Base-by-base conservation (phyloP, 2,329 filamentous ascomycete genomes). In the Aspergillus alliaceus region DNA sequence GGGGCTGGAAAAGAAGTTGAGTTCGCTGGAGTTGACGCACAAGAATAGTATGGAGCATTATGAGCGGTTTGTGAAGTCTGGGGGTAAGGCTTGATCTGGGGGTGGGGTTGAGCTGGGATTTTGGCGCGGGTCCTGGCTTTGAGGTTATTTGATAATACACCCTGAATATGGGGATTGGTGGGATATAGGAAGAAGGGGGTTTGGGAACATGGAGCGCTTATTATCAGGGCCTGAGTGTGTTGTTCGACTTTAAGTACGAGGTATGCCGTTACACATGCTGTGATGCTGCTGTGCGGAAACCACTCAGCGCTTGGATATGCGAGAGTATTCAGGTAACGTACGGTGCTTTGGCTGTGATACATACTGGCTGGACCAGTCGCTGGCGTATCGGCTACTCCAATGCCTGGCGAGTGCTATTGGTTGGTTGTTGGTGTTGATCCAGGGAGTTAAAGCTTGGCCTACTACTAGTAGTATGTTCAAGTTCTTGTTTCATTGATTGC, bases 21-120 rank as follows among this genome's bases (percentile, higher is more conserved):
- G 93, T 66, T 98, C 97, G 71, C 82, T 98, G 44, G 93, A 98
- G 79, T 96, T 91, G 57, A 98, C 95, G 50, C 90, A 91, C 72
- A 92, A 96, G 80, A 99, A 98, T 71, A 96, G 92, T 76, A 87
- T 89, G 66, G 87, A 93, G 64, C 91, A 96, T 70, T 89, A 98
- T 65, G 89, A 96, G 72, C 89, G 92, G 75, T 93, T 98, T 72
- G 83, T 98, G 69, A 84, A 85, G 70, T 77, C 83, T 51, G 80
- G 79, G 20, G 77, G 77, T 15, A 69, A 64, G 59, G 67, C 72
- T 27, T 73, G 65, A 66, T 39, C 7, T 31, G 18, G 24, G n/a
- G n/a, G n/a, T n/a, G n/a, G n/a, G n/a, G 14, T 27, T 9, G n/a
- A n/a, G 22, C 18, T n/a, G n/a, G 14, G 40, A 5, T 44, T 22